Base-by-base conservation (phyloP, 495 filamentous ascomycete genomes). In the Thozetella sp. region DNA sequence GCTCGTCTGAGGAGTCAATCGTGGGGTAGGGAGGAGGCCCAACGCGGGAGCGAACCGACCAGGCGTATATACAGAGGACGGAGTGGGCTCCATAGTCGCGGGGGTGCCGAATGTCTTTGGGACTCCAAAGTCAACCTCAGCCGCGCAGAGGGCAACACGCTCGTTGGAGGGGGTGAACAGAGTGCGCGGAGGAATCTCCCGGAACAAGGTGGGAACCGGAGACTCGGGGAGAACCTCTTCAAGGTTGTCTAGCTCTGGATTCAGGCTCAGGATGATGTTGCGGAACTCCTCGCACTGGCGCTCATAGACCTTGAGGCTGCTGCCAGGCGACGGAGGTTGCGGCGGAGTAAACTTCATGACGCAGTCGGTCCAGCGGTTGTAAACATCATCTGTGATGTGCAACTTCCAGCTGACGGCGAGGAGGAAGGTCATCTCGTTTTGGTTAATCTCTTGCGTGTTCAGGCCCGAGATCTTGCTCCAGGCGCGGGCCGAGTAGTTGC, bases 401-500 rank as follows among this genome's bases (percentile, higher is more conserved):
- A 99, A 85, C 67, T 90, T 90, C 95, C 95, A 99, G 63, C 92
- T 87, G 56, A 99, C 91, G 13, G 93, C 92, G 53, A 88, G 72
- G 20, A 98, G 83, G 72, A 98, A 99, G 45, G 92, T 88, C 79
- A 96, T 90, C 76, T 99, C 95, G 70, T 97, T 98, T 63, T 91
- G 87, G 76, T 98, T 98, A 73, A 99, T 97, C 76, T 99, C 95
- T 27, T 83, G 75, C 0, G 91, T 92, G 63, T 91, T 91, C 37
- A 98, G 80, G 37, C 94, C 93, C 22, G 94, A 97, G 54, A 99
- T 98, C 79, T 96, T 97, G 72, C 95, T 97, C 95, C 95, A 99
- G 22, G 95, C 95, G 34, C 93, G 85, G 43, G 95, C 93, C 9
- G 96, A 98, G 74, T 93, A 99, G 73, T 98, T 99, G 48, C 95